Evolutionary conservation across 805 yeast genomes (phyloP).

Genomic region (Geotrichum ghanense): DNA sequence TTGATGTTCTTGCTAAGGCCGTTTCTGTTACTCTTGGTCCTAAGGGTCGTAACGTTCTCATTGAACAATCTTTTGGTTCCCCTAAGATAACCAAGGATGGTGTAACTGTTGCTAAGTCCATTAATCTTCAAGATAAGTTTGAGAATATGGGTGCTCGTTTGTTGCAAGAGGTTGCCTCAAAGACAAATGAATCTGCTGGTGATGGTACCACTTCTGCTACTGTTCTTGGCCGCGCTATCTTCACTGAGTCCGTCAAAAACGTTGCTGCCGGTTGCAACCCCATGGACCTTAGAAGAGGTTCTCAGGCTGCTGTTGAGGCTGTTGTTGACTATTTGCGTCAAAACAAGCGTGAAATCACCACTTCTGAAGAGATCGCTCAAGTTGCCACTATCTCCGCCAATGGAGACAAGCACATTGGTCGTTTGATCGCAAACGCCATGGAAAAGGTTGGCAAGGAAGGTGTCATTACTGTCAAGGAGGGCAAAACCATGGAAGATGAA

Average conservation of each 20-base stretch:
- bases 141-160: conserved; percentile 95
- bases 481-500: conserved; percentile 93
- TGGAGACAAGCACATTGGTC: conserved; percentile 89
- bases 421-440: conserved; percentile 87
- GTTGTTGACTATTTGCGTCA: conserved; percentile 67
- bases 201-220: conserved; percentile 99
- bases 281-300: conserved; percentile 94
- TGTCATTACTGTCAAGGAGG: conserved; percentile 95
- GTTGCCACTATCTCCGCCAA: conserved; percentile 97
- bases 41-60: conserved; percentile 92
- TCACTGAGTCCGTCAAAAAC: conserved; percentile 89
- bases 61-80: conserved; percentile 92
- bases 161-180: conserved; percentile 92
- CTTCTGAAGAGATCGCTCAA: conserved; percentile 91
- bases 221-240: conserved; percentile 87
- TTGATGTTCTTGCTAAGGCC: conserved; percentile 88
- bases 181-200: conserved; percentile 96
- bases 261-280: conserved; percentile 99
- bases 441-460: conserved; percentile 99
- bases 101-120: conserved; percentile 88
- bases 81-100: conserved; percentile 99
- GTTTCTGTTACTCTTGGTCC: conserved; percentile 96
- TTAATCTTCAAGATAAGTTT: conserved; percentile 74
- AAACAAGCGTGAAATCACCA: conserved; percentile 87
- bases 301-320: conserved; percentile 92